Evolutionary conservation across 306 rosid genomes (phyloP).

Genomic region (Ceratonia siliqua): DNA sequence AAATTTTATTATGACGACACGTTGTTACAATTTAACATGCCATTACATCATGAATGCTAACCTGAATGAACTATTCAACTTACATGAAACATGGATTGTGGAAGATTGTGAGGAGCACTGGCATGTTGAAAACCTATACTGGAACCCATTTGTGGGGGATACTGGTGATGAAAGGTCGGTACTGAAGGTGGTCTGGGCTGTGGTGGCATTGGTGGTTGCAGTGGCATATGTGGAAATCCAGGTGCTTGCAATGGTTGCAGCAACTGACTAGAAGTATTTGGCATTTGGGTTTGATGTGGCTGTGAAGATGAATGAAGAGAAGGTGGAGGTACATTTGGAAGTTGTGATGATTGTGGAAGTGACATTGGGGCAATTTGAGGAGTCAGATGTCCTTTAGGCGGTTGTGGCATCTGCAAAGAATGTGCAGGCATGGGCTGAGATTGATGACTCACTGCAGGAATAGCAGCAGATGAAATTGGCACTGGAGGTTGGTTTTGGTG

Average conservation of each 20-base stretch:
- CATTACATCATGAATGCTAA: conserved; percentile 25
- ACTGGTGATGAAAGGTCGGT: conserved; percentile 69
- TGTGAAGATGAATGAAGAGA: conserved; percentile 80
- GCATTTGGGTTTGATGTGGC: conserved; percentile 71
- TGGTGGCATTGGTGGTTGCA: no score
- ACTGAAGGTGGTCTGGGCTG: conserved; percentile 72
- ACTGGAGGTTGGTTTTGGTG: conserved; percentile 65
- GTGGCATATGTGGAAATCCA: conserved; percentile 75
- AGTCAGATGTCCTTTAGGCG: conserved; percentile 65
- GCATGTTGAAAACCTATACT: conserved; percentile 73
- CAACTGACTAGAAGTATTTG: conserved; percentile 57
- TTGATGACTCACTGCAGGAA: conserved; percentile 62
- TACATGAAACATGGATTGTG: conserved; percentile 86
- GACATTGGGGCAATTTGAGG: conserved; percentile 57
- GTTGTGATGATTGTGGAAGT: conserved; percentile 70
- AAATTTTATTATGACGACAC: conserved; percentile 36
- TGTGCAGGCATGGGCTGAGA: conserved; percentile 65
- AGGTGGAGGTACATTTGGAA: conserved; percentile 63
- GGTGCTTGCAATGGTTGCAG: conserved; percentile 70
- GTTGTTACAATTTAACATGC: conserved; percentile 16
- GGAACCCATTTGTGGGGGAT: conserved; percentile 68
- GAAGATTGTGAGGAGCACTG: conserved; percentile 67
- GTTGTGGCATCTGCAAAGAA: conserved; percentile 67
- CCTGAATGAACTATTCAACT: conserved; percentile 46
- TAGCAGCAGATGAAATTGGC: conserved; percentile 60